These are phyloP conservation scores for Mallotus repandus DNA, from an alignment of 441 rosid genomes.

Conservation along the genomic window DNA sequence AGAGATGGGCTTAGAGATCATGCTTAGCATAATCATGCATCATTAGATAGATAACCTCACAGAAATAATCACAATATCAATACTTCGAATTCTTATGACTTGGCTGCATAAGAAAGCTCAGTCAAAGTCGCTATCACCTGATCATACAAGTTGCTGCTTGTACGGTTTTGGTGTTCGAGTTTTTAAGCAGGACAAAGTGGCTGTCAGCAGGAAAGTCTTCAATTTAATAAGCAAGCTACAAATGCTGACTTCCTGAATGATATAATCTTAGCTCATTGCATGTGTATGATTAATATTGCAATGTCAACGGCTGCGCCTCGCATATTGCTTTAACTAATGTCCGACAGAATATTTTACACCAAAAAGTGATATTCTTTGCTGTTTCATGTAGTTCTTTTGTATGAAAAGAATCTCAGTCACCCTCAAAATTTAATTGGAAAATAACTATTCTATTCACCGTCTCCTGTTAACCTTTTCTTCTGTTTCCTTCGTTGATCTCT, in stretches of 20 bases:
- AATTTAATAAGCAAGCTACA: background rate
- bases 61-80: too few species aligned
- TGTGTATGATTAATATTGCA: background rate
- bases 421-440: background rate
- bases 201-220: background rate
- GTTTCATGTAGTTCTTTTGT: background rate
- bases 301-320: background rate
- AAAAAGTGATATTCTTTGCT: background rate
- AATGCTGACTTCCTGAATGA: background rate
- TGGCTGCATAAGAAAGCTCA: too few species aligned
- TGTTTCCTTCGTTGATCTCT: slow-evolving; percentile 73
- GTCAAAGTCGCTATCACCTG: too few species aligned
- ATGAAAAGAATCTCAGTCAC: too few species aligned
- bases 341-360: background rate
- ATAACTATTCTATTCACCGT: slow-evolving; percentile 12
- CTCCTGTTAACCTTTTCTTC: slow-evolving; percentile 43
- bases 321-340: background rate
- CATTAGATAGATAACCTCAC: too few species aligned
- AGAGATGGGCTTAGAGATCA: too few species aligned
- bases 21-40: too few species aligned
- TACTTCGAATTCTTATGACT: too few species aligned
- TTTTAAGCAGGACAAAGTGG: too few species aligned
- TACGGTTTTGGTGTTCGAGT: too few species aligned
- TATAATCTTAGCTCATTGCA: background rate
- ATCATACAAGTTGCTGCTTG: too few species aligned